A percentile compares a stretch with the other conserved stretches of the same genome.
Evolutionary conservation across 2,329 filamentous ascomycete genomes (phyloP).

Genomic region (Dactylellina drechsleri): DNA sequence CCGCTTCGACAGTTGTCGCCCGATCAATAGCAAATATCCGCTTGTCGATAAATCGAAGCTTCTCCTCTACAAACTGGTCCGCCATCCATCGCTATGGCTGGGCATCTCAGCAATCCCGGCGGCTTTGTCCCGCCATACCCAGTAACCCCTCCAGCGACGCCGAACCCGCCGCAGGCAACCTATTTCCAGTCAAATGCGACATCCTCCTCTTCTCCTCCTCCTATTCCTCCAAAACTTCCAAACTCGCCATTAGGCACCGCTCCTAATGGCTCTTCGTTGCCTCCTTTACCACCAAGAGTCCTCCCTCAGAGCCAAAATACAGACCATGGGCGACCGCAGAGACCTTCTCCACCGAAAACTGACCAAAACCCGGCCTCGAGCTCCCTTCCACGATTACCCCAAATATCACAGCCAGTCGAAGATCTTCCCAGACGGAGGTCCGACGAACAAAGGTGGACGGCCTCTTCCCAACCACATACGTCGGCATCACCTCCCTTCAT

Average conservation of each 20-base stretch:
- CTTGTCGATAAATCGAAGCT: not conserved
- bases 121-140: constrained; percentile 50
- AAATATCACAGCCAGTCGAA: constrained; percentile 18
- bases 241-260: constrained; percentile 1
- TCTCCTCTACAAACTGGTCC: not conserved
- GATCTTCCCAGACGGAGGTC: constrained; percentile 34
- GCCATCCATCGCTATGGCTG: constrained; percentile 41
- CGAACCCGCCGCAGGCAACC: constrained; percentile 28
- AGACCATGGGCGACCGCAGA: constrained; percentile 8
- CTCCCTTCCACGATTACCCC: constrained; percentile 37
- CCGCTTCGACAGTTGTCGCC: not conserved
- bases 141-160: constrained; percentile 52
- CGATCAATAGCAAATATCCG: not conserved
- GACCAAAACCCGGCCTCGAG: constrained; percentile 33
- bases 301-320: not conserved
- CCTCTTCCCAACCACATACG: constrained; percentile 1
- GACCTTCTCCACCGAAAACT: constrained; percentile 3
- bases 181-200: constrained; percentile 32
- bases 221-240: constrained; percentile 41
- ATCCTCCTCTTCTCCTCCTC: constrained; percentile 29
- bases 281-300: constrained; percentile 36
- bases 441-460: constrained; percentile 37
- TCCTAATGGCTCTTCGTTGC: constrained; percentile 11
- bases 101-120: constrained; percentile 28
- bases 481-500: constrained; percentile 14